Base-by-base conservation (phyloP, 1,284 basidiomycete species). In the Anthracocystis panici-leucophaei region DNA sequence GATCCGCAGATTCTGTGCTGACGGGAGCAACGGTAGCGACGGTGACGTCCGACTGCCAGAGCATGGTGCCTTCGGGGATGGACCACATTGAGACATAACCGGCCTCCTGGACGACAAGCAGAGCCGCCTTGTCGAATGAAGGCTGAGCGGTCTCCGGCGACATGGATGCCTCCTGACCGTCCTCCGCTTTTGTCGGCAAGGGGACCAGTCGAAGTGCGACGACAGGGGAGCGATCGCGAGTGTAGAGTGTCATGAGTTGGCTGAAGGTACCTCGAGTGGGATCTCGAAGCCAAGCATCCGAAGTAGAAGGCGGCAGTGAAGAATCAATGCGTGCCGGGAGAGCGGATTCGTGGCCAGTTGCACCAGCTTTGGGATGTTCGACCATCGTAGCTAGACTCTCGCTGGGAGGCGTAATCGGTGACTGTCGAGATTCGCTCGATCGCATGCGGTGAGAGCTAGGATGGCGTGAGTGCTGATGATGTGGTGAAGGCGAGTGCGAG, bases 81-180 rank as follows among this genome's bases (percentile, higher is more conserved):
- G 70, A 77, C 77, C 77, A 79, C 16, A 71, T 12, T 0, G 65
- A 71, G 29, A 76, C 52, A 9, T 27, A 45, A 5, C 77, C 77
- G 8, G 73, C 75, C n/a, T 67, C 63, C 29, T 79, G 77, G 1
- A 75, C 57, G 8, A 68, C 62, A 3, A 73, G 35, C 21, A 79
- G 31, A 38, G 56, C 64, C 5, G 41, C 31, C 16, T 55, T 66
- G 52, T 64, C 57, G 10, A 29, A 12, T 10, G 49, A 52, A 20
- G 31, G 56, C 11, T 42, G 57, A n/a, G 44, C 38, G n/a, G 25
- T 3, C 4, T 23, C 8, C 7, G 42, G 40, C 9, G 12, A 25
- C n/a, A 8, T 10, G 3, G 42, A 9, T 27, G 21, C 29, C 0
- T 46, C 48, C 9, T 55, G n/a, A 2, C n/a, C 29, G 21, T 35